Evolutionary conservation across 345 rosid genomes (phyloP), one percentile per base, ranked within the genome.

Genomic region (Acer saccharum): DNA sequence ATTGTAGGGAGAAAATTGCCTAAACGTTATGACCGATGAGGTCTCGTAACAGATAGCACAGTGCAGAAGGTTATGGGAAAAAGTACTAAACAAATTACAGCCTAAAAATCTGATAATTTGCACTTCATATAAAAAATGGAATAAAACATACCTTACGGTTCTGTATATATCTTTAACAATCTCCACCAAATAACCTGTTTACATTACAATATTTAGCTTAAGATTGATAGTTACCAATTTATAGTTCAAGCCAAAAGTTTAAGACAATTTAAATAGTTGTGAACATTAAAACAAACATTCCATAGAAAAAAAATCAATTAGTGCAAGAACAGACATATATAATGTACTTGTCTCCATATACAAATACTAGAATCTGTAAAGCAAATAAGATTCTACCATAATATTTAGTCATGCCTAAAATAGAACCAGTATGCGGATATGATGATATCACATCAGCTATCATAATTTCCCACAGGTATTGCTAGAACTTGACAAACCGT

Each of bases 101-200:
- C 17, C 25, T 7, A 79, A 58, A 9, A 61, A 66, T 67, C 39
- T 58, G 21, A 43, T n/a, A 48, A 76, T 25, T 25, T 66, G 21
- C 61, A 61, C 13, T 46, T 20, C 23, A 39, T 8, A 73, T 27
- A 76, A 74, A 46, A 65, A 61, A 14, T n/a, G 23, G n/a, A 75
- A 62, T 3, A 57, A 1, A 63, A 44, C 20, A 21, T 77, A 83
- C 88, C 86, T 81, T 68, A 85, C 69, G 61, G 75, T 74, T 81
- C 63, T 75, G 78, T 81, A 87, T 11, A 81, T 60, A 73, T 81
- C 90, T 43, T 70, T 60, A 65, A 77, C 10, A 52, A 73, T 77
- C 84, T 87, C 90, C 54, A 12, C 23, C 75, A 85, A 79, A 65
- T 81, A 83, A 60, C 88, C 90, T 87, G 85, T 44, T 68, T 54